Conservation (phyloP, 1,139 yeast species). For the Candida sanyaensis region DNA sequence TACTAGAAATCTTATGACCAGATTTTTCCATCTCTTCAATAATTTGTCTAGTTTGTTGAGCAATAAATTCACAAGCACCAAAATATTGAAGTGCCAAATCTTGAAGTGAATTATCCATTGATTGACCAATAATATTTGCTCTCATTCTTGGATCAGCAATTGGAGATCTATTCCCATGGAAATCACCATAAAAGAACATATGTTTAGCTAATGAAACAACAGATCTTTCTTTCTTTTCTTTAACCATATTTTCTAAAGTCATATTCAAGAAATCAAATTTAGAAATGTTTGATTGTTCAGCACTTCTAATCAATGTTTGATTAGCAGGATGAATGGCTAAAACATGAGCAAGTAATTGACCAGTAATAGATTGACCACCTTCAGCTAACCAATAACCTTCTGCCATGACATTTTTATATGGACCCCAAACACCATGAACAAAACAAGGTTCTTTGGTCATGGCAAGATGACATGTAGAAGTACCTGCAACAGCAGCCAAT, state of each 20-base stretch:
- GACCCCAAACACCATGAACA: conserved; percentile 99
- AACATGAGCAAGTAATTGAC: conserved; percentile 91
- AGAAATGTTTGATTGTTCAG: conserved; percentile 67
- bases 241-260: conserved; percentile 67
- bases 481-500: conserved; percentile 97
- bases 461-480: conserved; percentile 94
- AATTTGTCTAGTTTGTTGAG: conserved; percentile 95
- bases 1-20: conserved; percentile 75
- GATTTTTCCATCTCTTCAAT: conserved; percentile 77
- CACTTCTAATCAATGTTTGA: conserved; percentile 60
- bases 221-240: conserved; percentile 57
- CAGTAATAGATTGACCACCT: conserved; percentile 98
- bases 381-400: conserved; percentile 96
- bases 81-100: conserved; percentile 83
- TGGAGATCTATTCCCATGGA: conserved; percentile 96
- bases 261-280: conserved; percentile 83
- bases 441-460: conserved; percentile 83
- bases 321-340: conserved; percentile 88
- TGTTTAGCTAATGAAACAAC: conserved; percentile 82
- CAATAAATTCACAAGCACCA: conserved; percentile 96
- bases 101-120: conserved; percentile 85
- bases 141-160: conserved; percentile 93
- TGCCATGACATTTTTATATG: conserved; percentile 89
- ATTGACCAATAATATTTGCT: conserved; percentile 90
- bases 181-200: conserved; percentile 91